Percentiles rank a stretch among this genome's conserved stretches.
Conservation (phyloP, 768 basidiomycete species). For the Agaricus bisporus region DNA sequence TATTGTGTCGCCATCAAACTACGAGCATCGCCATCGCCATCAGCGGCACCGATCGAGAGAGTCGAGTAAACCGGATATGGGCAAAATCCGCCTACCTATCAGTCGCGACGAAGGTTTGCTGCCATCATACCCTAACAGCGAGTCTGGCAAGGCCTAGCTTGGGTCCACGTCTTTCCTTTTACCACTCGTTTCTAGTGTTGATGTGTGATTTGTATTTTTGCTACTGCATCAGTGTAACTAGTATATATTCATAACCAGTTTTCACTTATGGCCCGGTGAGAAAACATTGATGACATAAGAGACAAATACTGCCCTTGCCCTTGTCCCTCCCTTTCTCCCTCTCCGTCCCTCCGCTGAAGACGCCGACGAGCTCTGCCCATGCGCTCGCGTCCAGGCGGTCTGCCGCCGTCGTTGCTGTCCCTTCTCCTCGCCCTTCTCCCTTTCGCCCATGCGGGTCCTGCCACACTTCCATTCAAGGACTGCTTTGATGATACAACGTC, state of each 20-base stretch:
- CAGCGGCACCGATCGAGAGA: constrained; percentile 24
- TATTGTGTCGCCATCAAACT: constrained; percentile 44
- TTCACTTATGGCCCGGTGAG: not conserved
- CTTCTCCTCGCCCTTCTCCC: constrained; percentile 22
- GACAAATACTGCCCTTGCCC: not conserved
- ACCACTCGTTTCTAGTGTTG: not conserved
- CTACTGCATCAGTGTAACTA: not conserved
- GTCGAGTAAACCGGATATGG: constrained; percentile 17
- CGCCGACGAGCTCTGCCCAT: not conserved
- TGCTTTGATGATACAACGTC: constrained; percentile 53
- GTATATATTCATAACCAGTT: not conserved
- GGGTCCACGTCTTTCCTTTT: not conserved
- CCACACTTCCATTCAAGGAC: constrained; percentile 56
- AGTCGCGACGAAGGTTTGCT: constrained; percentile 39
- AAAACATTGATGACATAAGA: constrained; percentile 9
- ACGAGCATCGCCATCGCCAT: constrained; percentile 24
- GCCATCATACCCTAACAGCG: constrained; percentile 15
- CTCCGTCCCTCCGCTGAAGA: not conserved
- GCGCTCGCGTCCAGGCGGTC: not conserved
- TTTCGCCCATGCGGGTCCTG: constrained; percentile 44
- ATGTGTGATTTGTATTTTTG: constrained; percentile 8
- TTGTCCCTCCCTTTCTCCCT: not conserved
- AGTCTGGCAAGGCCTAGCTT: constrained; percentile 5
- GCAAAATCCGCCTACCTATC: constrained; percentile 40
- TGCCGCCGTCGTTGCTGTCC: not conserved